Evolutionary conservation across 1,284 basidiomycete genomes (phyloP).

Genomic region (Athelia sp.): DNA sequence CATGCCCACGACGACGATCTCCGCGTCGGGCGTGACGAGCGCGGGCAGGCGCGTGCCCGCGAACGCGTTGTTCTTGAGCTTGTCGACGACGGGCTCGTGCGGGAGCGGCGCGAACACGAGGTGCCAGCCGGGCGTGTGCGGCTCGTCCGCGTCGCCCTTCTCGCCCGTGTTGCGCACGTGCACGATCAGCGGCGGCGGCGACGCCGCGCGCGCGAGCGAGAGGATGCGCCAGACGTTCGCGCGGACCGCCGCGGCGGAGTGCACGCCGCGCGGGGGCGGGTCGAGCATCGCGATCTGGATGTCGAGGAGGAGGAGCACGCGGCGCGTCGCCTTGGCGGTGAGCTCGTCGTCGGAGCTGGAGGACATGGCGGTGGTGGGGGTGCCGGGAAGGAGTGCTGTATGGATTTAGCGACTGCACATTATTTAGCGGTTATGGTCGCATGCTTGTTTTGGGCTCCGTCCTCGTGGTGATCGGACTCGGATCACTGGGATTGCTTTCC

Average conservation of each 20-base stretch:
- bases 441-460: background rate
- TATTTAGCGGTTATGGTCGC: no score
- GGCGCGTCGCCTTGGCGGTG: slow-evolving; percentile 12
- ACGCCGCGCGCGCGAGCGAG: slow-evolving; percentile 39
- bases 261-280: slow-evolving; percentile 45
- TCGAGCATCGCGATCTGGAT: slow-evolving; percentile 48
- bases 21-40: slow-evolving; percentile 44
- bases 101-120: slow-evolving; percentile 46
- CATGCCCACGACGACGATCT: slow-evolving; percentile 62
- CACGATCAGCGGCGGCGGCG: slow-evolving; percentile 51
- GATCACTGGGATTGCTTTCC: no score
- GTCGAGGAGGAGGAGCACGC: slow-evolving; percentile 58
- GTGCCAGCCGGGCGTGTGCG: slow-evolving; percentile 47
- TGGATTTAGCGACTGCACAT: no score
- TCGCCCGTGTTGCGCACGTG: slow-evolving; percentile 64
- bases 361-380: no score
- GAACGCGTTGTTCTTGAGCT: slow-evolving; percentile 68
- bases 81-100: slow-evolving; percentile 53
- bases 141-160: slow-evolving; percentile 53
- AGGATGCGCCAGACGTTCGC: slow-evolving; percentile 48
- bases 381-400: no score
- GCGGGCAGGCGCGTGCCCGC: slow-evolving; percentile 46
- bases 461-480: background rate
- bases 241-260: slow-evolving; percentile 35
- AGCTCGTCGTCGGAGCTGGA: background rate